Evolutionary conservation across 164 flowering plant genomes (phyloP).

Genomic region (Sedum album): DNA sequence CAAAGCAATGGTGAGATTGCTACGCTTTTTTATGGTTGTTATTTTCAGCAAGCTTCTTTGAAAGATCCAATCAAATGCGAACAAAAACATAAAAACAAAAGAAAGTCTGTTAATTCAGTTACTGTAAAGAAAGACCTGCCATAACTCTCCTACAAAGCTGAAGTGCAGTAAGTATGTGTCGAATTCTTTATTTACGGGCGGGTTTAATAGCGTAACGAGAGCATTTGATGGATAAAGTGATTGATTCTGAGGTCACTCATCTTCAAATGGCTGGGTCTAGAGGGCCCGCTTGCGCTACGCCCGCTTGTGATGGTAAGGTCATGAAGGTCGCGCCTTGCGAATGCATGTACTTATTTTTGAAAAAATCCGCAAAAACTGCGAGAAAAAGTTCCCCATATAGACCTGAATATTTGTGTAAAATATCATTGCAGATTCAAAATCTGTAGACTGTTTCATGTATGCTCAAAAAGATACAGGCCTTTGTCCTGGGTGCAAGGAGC

Average conservation of each 20-base stretch:
- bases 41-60: too few relatives aligned
- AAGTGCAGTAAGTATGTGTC: constrained; percentile 70
- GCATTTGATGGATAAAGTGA: constrained; percentile 75
- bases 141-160: constrained; percentile 29
- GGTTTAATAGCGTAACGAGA: constrained; percentile 63
- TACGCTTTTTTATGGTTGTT: too few relatives aligned
- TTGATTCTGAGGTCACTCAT: constrained; percentile 51
- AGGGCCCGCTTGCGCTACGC: constrained; percentile 46
- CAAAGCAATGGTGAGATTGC: too few relatives aligned
- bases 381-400: too few relatives aligned
- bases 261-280: constrained; percentile 64
- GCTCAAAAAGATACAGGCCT: constrained; percentile 47
- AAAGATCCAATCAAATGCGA: too few relatives aligned
- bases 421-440: constrained; percentile 42
- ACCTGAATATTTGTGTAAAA: neutral
- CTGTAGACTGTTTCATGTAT: constrained; percentile 60
- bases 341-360: constrained; percentile 31
- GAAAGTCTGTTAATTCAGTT: neutral
- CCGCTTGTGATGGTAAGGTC: constrained; percentile 58
- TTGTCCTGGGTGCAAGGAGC: constrained; percentile 72
- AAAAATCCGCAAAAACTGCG: neutral
- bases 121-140: neutral
- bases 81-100: neutral
- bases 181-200: constrained; percentile 59
- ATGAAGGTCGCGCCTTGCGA: constrained; percentile 66